Evolutionary conservation across 495 filamentous ascomycete species (phyloP).

Genomic region (Penicillium egyptiacum): DNA sequence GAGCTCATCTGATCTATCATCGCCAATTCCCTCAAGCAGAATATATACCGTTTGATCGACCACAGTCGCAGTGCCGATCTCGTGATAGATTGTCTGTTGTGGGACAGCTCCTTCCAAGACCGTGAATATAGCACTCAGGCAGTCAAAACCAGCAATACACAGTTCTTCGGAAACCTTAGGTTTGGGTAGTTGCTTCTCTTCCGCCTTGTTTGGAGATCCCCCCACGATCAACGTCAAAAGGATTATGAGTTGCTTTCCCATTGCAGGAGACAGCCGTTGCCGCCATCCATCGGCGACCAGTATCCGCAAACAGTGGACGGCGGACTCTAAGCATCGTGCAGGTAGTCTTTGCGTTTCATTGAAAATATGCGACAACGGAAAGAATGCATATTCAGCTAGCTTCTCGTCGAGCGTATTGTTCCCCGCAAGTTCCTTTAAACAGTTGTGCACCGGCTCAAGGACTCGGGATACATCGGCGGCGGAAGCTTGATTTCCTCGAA

Average conservation of each 20-base stretch:
- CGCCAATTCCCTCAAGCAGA: slow-evolving; percentile 67
- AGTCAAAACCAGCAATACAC: slow-evolving; percentile 58
- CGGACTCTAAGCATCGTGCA: slow-evolving; percentile 69
- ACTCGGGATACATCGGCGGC: slow-evolving; percentile 55
- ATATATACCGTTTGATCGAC: slow-evolving; percentile 82
- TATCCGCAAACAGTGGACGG: slow-evolving; percentile 68
- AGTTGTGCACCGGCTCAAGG: slow-evolving; percentile 52
- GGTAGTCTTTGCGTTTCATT: slow-evolving; percentile 70
- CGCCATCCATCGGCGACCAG: slow-evolving; percentile 80
- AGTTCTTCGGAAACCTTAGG: slow-evolving; percentile 64
- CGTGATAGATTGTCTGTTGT: slow-evolving; percentile 57
- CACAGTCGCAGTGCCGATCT: slow-evolving; percentile 58
- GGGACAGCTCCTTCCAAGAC: slow-evolving; percentile 44
- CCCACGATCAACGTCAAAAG: slow-evolving; percentile 78
- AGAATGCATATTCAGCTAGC: slow-evolving; percentile 92
- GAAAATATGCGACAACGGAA: slow-evolving; percentile 86
- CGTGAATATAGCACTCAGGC: slow-evolving; percentile 53
- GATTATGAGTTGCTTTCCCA: slow-evolving; percentile 82
- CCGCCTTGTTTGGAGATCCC: slow-evolving; percentile 57
- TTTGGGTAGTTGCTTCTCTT: slow-evolving; percentile 33
- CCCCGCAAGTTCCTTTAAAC: slow-evolving; percentile 53
- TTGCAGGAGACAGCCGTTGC: slow-evolving; percentile 58
- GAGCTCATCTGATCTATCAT: slow-evolving; percentile 58
- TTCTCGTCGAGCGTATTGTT: slow-evolving; percentile 68
- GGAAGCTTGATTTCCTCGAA: slow-evolving; percentile 53